Percentiles rank a stretch among this genome's conserved stretches.
Conservation (phyloP, 179 eudicot species). For the Corrigiola litoralis region DNA sequence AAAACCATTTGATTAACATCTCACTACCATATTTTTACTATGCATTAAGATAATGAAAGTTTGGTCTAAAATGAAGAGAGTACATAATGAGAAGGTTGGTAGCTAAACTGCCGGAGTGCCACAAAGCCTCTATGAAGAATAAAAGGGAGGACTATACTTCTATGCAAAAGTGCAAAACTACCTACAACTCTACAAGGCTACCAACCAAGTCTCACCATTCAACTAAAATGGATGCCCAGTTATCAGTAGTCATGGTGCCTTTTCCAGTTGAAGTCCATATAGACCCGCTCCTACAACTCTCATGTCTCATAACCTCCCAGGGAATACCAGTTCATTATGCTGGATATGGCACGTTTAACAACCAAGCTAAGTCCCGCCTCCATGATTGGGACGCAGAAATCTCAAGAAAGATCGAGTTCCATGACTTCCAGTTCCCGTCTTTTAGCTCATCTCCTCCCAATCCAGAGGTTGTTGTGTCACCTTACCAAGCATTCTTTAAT, state of each 20-base stretch:
- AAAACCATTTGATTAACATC: too few relatives aligned
- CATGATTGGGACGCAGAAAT: conserved; percentile 20
- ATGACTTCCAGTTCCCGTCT: conserved; percentile 32
- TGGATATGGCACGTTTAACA: conserved; percentile 33
- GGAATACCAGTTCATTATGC: conserved; percentile 41
- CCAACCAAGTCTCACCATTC: background rate
- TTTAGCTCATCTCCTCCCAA: conserved; percentile 41
- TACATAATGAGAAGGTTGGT: too few relatives aligned
- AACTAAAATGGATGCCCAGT: conserved; percentile 20
- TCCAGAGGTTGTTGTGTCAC: too few relatives aligned
- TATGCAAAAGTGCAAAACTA: too few relatives aligned
- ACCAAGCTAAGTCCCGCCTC: conserved; percentile 45
- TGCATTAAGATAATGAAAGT: too few relatives aligned
- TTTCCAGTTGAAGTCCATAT: conserved; percentile 64
- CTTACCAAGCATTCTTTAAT: conserved; percentile 33
- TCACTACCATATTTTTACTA: too few relatives aligned
- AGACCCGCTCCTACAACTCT: conserved; percentile 64
- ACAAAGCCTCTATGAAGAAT: too few relatives aligned
- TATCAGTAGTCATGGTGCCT: conserved; percentile 49
- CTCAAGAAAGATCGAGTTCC: conserved; percentile 34
- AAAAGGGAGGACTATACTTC: too few relatives aligned
- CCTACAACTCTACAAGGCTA: background rate
- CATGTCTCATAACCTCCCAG: conserved; percentile 41
- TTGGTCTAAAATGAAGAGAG: too few relatives aligned
- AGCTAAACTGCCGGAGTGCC: too few relatives aligned